Percentiles rank a stretch among this genome's conserved stretches.
Evolutionary conservation across 495 filamentous ascomycete genomes (phyloP).

Genomic region (Lindgomyces ingoldianus): DNA sequence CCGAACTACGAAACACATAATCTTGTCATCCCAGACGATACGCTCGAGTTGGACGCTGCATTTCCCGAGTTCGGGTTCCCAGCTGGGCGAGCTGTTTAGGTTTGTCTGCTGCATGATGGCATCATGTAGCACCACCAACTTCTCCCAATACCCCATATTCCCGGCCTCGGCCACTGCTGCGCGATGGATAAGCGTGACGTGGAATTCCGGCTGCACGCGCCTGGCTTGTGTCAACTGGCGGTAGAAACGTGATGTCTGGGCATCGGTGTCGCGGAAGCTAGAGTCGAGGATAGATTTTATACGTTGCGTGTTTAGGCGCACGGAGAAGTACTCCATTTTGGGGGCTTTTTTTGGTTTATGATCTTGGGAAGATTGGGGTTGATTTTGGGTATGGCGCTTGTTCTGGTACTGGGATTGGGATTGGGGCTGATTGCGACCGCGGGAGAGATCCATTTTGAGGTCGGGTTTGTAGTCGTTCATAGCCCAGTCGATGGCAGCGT

Average conservation of each 20-base stretch:
- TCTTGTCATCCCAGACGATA: slow-evolving; percentile 73
- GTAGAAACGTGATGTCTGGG: slow-evolving; percentile 65
- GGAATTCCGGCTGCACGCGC: slow-evolving; percentile 82
- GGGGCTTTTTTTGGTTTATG: slow-evolving; percentile 41
- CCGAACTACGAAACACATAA: slow-evolving; percentile 86
- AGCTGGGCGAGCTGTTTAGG: not conserved
- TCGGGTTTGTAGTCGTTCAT: slow-evolving; percentile 77
- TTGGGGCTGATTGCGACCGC: slow-evolving; percentile 42
- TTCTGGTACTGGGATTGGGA: slow-evolving; percentile 20
- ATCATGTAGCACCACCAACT: slow-evolving; percentile 51
- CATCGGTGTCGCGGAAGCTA: slow-evolving; percentile 58
- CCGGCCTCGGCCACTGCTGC: slow-evolving; percentile 52
- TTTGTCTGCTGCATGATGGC: slow-evolving; percentile 18
- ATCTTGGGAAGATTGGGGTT: not conserved
- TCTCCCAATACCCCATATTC: slow-evolving; percentile 68
- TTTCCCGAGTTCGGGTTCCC: slow-evolving; percentile 51
- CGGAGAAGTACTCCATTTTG: slow-evolving; percentile 82
- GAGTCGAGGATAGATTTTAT: slow-evolving; percentile 65
- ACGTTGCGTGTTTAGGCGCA: slow-evolving; percentile 61
- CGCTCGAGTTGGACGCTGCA: slow-evolving; percentile 63
- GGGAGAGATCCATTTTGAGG: slow-evolving; percentile 68
- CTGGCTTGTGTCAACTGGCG: slow-evolving; percentile 68
- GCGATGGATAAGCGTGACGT: slow-evolving; percentile 90
- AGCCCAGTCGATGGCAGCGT: slow-evolving; percentile 74
- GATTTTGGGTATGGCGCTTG: slow-evolving; percentile 7